Conservation (phyloP, 306 rosid species). For the Prosopis cineraria region DNA sequence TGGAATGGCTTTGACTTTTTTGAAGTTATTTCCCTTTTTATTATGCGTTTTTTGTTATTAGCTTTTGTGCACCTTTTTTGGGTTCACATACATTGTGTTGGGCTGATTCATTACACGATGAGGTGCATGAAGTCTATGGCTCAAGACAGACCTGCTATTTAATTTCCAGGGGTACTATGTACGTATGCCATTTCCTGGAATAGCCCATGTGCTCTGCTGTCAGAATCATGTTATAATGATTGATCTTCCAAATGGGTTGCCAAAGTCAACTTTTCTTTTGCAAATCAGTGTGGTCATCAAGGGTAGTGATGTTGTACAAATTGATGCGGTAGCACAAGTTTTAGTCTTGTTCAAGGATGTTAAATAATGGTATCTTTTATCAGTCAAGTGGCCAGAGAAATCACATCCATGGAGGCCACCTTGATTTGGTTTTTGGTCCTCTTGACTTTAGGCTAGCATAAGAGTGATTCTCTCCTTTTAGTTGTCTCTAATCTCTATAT, state of each 20-base stretch:
- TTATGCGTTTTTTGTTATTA: neutral
- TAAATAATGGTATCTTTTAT: neutral
- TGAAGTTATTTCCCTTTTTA: neutral
- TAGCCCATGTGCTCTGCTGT: neutral
- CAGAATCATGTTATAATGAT: neutral
- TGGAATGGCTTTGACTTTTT: neutral
- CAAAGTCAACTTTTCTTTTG: neutral
- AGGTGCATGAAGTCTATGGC: neutral
- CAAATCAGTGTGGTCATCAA: neutral
- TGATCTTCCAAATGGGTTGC: neutral
- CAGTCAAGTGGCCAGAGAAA: neutral
- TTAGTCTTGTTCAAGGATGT: neutral
- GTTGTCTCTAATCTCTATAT: slow-evolving; percentile 15
- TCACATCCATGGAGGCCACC: neutral
- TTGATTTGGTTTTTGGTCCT: neutral
- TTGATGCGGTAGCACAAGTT: neutral
- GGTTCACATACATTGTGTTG: neutral
- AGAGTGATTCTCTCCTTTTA: neutral
- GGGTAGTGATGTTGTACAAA: neutral
- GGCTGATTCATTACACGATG: neutral
- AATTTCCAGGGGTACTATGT: neutral
- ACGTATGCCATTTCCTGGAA: neutral
- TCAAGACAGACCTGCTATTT: neutral
- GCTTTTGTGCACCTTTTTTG: neutral
- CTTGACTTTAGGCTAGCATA: neutral